Evolutionary conservation across 768 basidiomycete species (phyloP), one percentile per base, ranked within the genome.

Genomic region (Pleurotus citrinopileatus): DNA sequence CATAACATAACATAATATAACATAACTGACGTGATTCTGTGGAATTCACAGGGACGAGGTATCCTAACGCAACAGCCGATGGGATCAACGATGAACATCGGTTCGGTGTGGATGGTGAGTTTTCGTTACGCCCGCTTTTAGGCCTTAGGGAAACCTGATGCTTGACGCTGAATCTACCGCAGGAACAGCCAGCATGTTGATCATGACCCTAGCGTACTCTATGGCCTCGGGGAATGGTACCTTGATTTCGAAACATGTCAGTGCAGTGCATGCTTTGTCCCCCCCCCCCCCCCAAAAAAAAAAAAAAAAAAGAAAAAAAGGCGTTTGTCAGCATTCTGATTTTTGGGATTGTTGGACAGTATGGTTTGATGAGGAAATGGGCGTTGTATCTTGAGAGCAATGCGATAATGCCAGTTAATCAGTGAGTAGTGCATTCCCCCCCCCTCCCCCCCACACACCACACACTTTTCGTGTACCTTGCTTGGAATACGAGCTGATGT

Each of bases 121-220:
- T 22, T 20, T 12, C 38, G 17, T 2, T 40, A 2, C 38, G 38
- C 38, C 17, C 38, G 7, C 38, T n/a, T n/a, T 19, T 40, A 9
- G 2, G 7, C 2, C 12, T 40, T 40, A 9, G n/a, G 10, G n/a
- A 3, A 3, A 34, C 9, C 32, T 34, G 2, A 13, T 26, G 2
- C 2, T 46, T 2, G 3, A 9, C 12, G 25, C 12, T 17, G 2
- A n/a, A n/a, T 4, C 17, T 29, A n/a, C 12, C 10, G 1, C 22
- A 51, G 48, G 37, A 23, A 51, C 48, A 3, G 48, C 48, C 7
- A 26, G 48, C 17, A 53, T 53, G 52, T 22, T 53, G 19, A 53
- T 53, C 17, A 53, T 53, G 52, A 42, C 52, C 8, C 42, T 53
- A 7, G 42, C 38, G 2, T 53, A 53, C 17, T 15, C 52, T 3